These are phyloP conservation scores for Glycine tomentella DNA, from an alignment of 306 rosid species.

Conservation along the genomic window DNA sequence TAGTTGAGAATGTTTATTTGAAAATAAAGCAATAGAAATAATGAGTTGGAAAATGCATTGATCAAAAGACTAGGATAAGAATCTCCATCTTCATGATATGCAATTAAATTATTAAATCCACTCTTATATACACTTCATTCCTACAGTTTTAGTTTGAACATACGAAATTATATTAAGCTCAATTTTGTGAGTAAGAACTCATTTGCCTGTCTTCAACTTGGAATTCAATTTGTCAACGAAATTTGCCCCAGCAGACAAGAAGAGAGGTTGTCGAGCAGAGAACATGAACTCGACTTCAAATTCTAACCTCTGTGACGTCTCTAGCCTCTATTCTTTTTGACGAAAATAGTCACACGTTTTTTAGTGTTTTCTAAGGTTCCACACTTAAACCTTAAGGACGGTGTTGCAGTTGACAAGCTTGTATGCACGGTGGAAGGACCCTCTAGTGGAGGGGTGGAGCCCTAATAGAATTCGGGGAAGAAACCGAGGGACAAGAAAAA, in stretches of 20 bases:
- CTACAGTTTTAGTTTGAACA: no score
- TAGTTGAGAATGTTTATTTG: no score
- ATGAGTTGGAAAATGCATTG: no score
- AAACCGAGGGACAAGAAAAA: not conserved
- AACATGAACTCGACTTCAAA: not conserved
- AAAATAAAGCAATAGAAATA: no score
- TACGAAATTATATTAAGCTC: no score
- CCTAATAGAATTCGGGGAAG: not conserved
- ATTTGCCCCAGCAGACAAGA: conserved; percentile 1
- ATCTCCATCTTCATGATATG: no score
- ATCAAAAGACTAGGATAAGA: no score
- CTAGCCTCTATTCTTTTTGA: not conserved
- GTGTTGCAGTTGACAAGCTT: no score
- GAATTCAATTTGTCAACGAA: not conserved
- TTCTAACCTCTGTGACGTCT: not conserved
- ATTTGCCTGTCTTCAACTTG: not conserved
- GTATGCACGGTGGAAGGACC: no score
- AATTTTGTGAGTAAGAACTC: no score
- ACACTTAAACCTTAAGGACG: not conserved
- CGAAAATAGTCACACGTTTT: not conserved
- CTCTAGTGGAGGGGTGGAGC: not conserved
- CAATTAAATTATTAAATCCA: no score
- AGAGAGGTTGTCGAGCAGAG: conserved; percentile 5
- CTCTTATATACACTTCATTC: no score
- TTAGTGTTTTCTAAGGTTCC: not conserved